These are phyloP conservation scores for Carallia brachiata DNA, from an alignment of 345 rosid species.

Conservation along the genomic window DNA sequence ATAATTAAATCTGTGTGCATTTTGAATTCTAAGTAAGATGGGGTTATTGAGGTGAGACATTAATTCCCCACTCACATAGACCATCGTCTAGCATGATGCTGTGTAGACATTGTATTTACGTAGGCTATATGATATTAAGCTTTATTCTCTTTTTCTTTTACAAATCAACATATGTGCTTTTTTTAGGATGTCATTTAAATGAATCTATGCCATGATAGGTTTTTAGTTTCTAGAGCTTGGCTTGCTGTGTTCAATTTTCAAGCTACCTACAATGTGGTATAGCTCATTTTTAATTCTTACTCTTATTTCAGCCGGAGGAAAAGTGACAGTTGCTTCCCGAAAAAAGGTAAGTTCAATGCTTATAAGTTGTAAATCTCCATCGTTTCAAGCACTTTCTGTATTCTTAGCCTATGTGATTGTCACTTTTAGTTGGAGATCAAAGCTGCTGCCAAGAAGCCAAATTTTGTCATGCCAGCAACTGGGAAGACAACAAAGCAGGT, in stretches of 20 bases:
- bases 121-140: not conserved
- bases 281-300: no score
- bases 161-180: not conserved
- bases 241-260: not conserved
- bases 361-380: constrained; percentile 14
- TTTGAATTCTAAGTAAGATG: not conserved
- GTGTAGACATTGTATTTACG: not conserved
- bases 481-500: constrained; percentile 51
- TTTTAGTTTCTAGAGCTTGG: no score
- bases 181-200: not conserved
- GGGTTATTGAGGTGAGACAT: not conserved
- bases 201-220: not conserved
- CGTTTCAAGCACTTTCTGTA: not conserved
- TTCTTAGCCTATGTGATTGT: constrained; percentile 9
- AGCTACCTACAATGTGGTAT: not conserved
- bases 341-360: constrained; percentile 47
- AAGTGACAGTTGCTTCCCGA: constrained; percentile 33
- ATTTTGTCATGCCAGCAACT: constrained; percentile 35
- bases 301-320: constrained; percentile 45
- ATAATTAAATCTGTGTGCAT: not conserved
- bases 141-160: not conserved
- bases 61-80: no score
- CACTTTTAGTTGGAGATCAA: constrained; percentile 42
- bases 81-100: no score
- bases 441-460: constrained; percentile 50